Evolutionary conservation across 805 yeast genomes (phyloP).

Genomic region (Barnettozyma sucrosica): DNA sequence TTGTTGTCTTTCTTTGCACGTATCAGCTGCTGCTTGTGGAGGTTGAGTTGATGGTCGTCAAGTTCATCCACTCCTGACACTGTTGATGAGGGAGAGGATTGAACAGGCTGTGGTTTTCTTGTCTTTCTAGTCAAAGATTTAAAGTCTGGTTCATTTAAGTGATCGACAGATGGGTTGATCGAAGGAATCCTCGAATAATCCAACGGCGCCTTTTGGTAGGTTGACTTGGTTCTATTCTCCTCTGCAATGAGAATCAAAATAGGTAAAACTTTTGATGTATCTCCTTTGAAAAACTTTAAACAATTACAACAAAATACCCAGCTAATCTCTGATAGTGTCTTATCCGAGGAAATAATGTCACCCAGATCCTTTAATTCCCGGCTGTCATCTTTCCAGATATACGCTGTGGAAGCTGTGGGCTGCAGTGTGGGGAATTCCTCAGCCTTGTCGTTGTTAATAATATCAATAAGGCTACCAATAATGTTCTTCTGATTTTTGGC

Average conservation of each 20-base stretch:
- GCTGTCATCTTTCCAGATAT: conserved; percentile 13
- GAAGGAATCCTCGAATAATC: conserved; percentile 5
- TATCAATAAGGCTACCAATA: conserved; percentile 1
- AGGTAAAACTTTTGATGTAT: conserved; percentile 33
- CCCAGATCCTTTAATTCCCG: conserved; percentile 31
- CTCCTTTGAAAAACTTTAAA: conserved; percentile 40
- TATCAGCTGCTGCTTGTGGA: conserved; percentile 14
- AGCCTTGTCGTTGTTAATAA: not conserved
- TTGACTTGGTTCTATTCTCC: conserved; percentile 24
- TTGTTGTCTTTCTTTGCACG: conserved; percentile 16
- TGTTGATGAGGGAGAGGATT: not conserved
- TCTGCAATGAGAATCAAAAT: conserved; percentile 32
- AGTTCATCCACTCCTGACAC: not conserved
- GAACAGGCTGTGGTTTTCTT: conserved; percentile 1
- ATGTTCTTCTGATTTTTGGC: not conserved
- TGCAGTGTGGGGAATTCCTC: not conserved
- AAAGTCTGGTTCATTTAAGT: not conserved
- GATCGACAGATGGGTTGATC: not conserved
- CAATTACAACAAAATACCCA: conserved; percentile 35
- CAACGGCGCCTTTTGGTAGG: conserved; percentile 19
- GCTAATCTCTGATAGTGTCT: conserved; percentile 30
- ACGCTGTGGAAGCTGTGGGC: not conserved
- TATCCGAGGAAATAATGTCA: conserved; percentile 30
- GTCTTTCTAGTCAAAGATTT: not conserved
- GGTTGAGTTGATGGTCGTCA: conserved; percentile 10